These are phyloP conservation scores for Teunomyces kruisii DNA, from an alignment of 805 yeast genomes.

Conservation along the genomic window DNA sequence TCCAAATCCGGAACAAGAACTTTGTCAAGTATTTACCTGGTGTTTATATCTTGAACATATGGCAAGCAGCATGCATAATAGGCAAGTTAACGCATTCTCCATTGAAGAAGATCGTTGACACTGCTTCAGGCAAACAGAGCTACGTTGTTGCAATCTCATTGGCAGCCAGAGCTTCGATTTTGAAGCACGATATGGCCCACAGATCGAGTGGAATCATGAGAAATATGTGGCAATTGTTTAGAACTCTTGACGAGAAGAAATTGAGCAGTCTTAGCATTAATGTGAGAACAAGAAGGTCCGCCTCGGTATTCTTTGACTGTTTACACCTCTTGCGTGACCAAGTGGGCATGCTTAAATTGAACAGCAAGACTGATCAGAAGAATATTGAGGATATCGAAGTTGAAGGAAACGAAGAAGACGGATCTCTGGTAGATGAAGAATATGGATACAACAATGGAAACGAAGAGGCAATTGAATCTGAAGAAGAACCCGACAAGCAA, in stretches of 20 bases:
- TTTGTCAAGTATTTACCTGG: slow-evolving; percentile 82
- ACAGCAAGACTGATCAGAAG: slow-evolving; percentile 32
- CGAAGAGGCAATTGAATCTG: slow-evolving; percentile 20
- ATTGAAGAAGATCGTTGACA: slow-evolving; percentile 62
- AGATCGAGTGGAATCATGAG: slow-evolving; percentile 92
- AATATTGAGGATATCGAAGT: slow-evolving; percentile 19
- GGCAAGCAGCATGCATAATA: slow-evolving; percentile 91
- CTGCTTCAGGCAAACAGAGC: slow-evolving; percentile 66
- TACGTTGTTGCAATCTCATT: slow-evolving; percentile 66
- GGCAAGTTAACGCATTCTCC: slow-evolving; percentile 78
- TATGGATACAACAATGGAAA: slow-evolving; percentile 17
- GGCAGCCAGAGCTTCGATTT: slow-evolving; percentile 76
- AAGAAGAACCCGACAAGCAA: slow-evolving; percentile 7
- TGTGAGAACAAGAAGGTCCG: slow-evolving; percentile 84
- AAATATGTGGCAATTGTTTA: slow-evolving; percentile 87
- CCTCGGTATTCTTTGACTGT: slow-evolving; percentile 89
- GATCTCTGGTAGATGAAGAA: slow-evolving; percentile 20
- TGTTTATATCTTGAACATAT: slow-evolving; percentile 73
- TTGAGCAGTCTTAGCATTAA: slow-evolving; percentile 45
- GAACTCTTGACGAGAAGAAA: slow-evolving; percentile 60
- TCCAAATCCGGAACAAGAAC: slow-evolving; percentile 56
- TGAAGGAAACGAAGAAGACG: slow-evolving; percentile 13
- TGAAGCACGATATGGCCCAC: slow-evolving; percentile 90
- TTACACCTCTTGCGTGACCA: slow-evolving; percentile 80
- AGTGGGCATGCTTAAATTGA: slow-evolving; percentile 76